Conservation (phyloP, 2,329 filamentous ascomycete species). For the Amesomyces nigricolor region DNA sequence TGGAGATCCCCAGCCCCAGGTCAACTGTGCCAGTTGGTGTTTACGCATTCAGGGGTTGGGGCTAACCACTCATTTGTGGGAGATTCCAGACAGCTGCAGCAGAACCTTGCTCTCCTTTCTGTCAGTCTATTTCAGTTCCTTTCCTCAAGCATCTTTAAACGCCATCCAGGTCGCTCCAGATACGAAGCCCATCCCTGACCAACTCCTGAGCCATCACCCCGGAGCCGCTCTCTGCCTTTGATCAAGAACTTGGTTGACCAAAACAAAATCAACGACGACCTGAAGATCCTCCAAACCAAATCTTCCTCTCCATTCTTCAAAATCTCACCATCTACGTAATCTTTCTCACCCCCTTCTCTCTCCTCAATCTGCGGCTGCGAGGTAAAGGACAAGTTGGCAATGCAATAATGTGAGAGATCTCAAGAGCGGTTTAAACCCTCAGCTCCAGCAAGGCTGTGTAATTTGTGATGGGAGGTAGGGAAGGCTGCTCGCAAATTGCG, state of each 20-base stretch:
- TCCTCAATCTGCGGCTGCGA: too few species aligned
- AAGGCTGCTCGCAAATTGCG: too few species aligned
- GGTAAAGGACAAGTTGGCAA: too few species aligned
- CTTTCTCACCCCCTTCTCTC: too few species aligned
- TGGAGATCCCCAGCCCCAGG: too few species aligned
- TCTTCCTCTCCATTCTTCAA: background rate
- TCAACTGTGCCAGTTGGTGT: too few species aligned
- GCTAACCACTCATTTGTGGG: background rate
- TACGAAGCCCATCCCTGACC: slow-evolving; percentile 2
- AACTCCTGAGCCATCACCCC: background rate
- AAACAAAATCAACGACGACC: slow-evolving; percentile 2
- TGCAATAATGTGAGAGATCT: too few species aligned
- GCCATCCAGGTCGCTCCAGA: slow-evolving; percentile 2
- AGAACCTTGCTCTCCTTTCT: background rate
- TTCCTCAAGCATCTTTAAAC: background rate
- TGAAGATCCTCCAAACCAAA: background rate
- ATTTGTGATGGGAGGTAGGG: too few species aligned
- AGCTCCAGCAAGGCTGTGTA: too few species aligned
- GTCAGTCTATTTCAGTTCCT: slow-evolving; percentile 1
- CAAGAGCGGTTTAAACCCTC: too few species aligned
- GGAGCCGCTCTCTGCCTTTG: background rate
- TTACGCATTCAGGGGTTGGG: background rate
- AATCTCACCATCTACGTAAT: background rate
- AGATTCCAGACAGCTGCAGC: background rate
- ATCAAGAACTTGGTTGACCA: slow-evolving; percentile 4